phyloP scores from a whole-genome alignment of 345 rosid species.

The Hibiscus syriacus region DNA sequence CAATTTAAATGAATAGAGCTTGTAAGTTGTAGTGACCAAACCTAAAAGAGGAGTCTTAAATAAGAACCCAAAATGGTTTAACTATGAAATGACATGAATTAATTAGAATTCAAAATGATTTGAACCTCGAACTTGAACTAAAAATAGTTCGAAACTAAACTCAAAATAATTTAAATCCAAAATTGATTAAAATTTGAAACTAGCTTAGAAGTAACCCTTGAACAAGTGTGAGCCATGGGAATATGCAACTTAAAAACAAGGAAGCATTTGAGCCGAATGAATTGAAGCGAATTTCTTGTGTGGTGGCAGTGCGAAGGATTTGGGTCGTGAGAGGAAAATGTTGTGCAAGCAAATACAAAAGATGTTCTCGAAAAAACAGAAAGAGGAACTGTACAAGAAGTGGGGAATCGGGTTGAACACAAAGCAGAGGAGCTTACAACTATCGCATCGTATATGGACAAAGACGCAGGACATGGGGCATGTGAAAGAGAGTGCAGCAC shows the following conservation, averaged over 20 bases:
- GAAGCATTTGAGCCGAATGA: background rate
- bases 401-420: slow-evolving; percentile 56
- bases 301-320: slow-evolving; percentile 35
- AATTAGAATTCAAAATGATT: too few relatives aligned
- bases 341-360: slow-evolving; percentile 52
- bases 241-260: background rate
- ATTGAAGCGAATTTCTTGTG: background rate
- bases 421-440: slow-evolving; percentile 62
- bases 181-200: too few relatives aligned
- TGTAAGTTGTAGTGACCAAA: too few relatives aligned
- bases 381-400: slow-evolving; percentile 44
- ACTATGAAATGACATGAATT: too few relatives aligned
- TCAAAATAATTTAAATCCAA: too few relatives aligned
- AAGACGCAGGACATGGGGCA: slow-evolving; percentile 44
- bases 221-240: too few relatives aligned
- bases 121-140: too few relatives aligned
- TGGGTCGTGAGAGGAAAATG: slow-evolving; percentile 52
- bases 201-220: too few relatives aligned
- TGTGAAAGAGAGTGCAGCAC: slow-evolving; percentile 48
- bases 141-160: too few relatives aligned
- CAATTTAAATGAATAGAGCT: too few relatives aligned
- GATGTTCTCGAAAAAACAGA: slow-evolving; percentile 41
- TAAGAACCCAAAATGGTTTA: too few relatives aligned
- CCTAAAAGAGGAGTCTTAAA: too few relatives aligned
- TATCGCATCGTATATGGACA: slow-evolving; percentile 46